Conservation (phyloP, 805 yeast genomes). For the Candida ortonii region DNA sequence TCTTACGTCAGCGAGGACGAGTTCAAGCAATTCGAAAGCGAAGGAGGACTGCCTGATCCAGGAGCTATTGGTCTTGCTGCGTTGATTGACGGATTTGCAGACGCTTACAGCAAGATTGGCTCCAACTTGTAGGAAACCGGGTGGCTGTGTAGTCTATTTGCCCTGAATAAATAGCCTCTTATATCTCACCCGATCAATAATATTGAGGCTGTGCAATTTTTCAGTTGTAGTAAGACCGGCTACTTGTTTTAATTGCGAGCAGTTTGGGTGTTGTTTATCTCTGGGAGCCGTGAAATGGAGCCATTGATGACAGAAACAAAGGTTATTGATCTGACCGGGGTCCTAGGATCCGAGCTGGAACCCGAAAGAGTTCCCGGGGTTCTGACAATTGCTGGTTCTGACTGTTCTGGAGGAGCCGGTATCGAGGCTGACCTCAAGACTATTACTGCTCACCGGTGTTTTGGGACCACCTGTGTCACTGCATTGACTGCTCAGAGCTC, state of each 20-base stretch:
- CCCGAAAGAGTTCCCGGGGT: constrained; percentile 36
- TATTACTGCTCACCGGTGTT: constrained; percentile 73
- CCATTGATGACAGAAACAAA: not conserved
- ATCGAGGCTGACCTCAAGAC: constrained; percentile 89
- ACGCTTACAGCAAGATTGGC: constrained; percentile 22
- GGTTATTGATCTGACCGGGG: constrained; percentile 9
- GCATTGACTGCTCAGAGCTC: constrained; percentile 85
- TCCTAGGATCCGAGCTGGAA: constrained; percentile 4
- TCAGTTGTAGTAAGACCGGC: too few relatives aligned
- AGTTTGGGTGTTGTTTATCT: too few relatives aligned
- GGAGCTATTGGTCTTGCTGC: constrained; percentile 84
- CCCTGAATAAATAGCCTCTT: too few relatives aligned
- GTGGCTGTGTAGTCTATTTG: too few relatives aligned
- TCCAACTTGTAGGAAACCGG: constrained; percentile 20
- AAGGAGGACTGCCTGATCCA: constrained; percentile 88
- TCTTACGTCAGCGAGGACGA: constrained; percentile 74
- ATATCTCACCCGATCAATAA: too few relatives aligned
- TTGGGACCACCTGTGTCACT: constrained; percentile 73
- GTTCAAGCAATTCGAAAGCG: constrained; percentile 44
- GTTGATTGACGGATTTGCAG: constrained; percentile 31
- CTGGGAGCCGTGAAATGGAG: too few relatives aligned
- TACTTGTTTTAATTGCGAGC: too few relatives aligned
- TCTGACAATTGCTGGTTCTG: constrained; percentile 69
- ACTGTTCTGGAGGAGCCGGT: constrained; percentile 91
- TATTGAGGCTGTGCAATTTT: too few relatives aligned